Conservation (phyloP, 2,329 filamentous ascomycete species). For the Madurella mycetomatis region DNA sequence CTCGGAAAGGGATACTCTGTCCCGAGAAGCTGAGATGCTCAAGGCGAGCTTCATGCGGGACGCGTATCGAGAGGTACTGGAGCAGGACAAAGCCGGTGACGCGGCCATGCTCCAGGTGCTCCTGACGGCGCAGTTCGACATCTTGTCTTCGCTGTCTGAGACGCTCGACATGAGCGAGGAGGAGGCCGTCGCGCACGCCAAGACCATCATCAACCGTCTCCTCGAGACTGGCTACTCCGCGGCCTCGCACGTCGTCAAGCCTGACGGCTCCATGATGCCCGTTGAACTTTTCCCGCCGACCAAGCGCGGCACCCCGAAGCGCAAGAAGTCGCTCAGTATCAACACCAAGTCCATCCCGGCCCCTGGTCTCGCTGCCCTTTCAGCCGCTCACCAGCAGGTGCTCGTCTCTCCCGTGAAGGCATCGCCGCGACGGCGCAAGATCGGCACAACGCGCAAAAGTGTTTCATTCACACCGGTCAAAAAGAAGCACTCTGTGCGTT, state of each 20-base stretch:
- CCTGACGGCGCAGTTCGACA: slow-evolving; percentile 87
- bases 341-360: slow-evolving; percentile 42
- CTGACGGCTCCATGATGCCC: slow-evolving; percentile 64
- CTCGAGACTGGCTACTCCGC: slow-evolving; percentile 71
- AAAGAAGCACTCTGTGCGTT: slow-evolving; percentile 73
- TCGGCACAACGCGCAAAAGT: slow-evolving; percentile 59
- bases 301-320: slow-evolving; percentile 72
- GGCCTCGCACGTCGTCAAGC: slow-evolving; percentile 81
- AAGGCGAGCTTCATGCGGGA: slow-evolving; percentile 81
- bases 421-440: slow-evolving; percentile 76
- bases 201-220: slow-evolving; percentile 69
- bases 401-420: slow-evolving; percentile 63
- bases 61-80: slow-evolving; percentile 68
- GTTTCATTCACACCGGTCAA: slow-evolving; percentile 80
- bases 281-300: slow-evolving; percentile 66
- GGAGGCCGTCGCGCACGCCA: slow-evolving; percentile 76
- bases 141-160: slow-evolving; percentile 75
- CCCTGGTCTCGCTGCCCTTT: slow-evolving; percentile 39
- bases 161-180: slow-evolving; percentile 78
- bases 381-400: slow-evolving; percentile 33
- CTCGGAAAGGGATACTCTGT: slow-evolving; percentile 66
- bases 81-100: slow-evolving; percentile 80
- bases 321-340: slow-evolving; percentile 51
- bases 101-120: slow-evolving; percentile 74
- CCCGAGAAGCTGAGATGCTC: slow-evolving; percentile 78